Evolutionary conservation across 768 basidiomycete species (phyloP), one percentile per base, ranked within the genome.

Genomic region (Exidia glandulosa): DNA sequence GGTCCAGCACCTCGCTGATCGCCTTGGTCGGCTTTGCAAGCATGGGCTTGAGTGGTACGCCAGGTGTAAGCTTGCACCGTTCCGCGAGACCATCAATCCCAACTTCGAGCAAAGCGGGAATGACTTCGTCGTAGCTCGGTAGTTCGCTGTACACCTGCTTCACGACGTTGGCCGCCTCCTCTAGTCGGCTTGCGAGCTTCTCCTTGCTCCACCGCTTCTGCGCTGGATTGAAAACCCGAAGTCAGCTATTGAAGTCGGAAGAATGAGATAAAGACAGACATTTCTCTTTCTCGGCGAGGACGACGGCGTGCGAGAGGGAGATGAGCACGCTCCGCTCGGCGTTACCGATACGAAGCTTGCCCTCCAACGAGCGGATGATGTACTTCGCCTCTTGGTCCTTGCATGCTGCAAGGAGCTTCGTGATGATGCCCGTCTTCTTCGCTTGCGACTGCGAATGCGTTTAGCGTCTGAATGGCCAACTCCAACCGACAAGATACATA

Each of bases 11-110:
- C 73, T 98, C 95, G 14, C 91, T 87, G 64, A 99, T 98, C 2
- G 96, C 96, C 73, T 99, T 99, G 0, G 95, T 98, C 9, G 96
- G 96, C 72, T 98, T 99, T 16, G 96, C 96, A 57, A 99, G 78
- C 96, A 99, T 99, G 14, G 96, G 96, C 67, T 99, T 99, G 34
- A 99, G 77, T 1, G 96, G 96, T 34, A 98, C 86, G 37, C 76
- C 95, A 14, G 96, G 94, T 10, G 91, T 94, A 19, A 99, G 81
- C 70, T 89, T 93, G 77, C 96, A 97, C 50, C 77, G 75, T 19
- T 85, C 81, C 23, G 75, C 79, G 34, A 99, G 73, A 14, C 81
- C 76, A 36, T 80, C 80, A 50, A 94, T 80, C 1, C 95, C 95
- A 58, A 78, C 76, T 64, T 86, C 81, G 55, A 98, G 79, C 31